These are phyloP conservation scores for Trichoderma sp. DNA, from an alignment of 2,329 filamentous ascomycete genomes.

Conservation along the genomic window DNA sequence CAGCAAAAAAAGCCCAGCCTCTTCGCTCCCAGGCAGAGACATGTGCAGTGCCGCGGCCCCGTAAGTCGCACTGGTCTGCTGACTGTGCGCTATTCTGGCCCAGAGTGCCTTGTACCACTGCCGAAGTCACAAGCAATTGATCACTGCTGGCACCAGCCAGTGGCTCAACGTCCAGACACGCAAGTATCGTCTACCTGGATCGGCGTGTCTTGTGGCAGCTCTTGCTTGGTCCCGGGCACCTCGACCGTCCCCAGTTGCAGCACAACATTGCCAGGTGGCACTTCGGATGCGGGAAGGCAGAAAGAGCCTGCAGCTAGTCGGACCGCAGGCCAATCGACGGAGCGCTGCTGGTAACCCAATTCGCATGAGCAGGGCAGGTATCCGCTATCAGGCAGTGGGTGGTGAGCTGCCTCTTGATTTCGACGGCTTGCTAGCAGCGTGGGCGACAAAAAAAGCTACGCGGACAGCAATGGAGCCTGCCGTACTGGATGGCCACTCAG, in stretches of 20 bases:
- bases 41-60: slow-evolving; percentile 9
- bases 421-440: background rate
- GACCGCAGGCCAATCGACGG: slow-evolving; percentile 20
- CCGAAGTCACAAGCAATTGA: background rate
- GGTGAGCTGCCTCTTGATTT: background rate
- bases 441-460: background rate
- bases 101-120: background rate
- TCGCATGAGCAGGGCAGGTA: background rate
- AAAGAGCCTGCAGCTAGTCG: slow-evolving; percentile 25
- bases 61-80: slow-evolving; percentile 22
- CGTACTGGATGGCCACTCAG: background rate
- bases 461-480: background rate
- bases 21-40: slow-evolving; percentile 14
- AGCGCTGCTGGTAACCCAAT: background rate
- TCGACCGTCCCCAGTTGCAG: slow-evolving; percentile 16
- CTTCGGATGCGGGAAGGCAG: slow-evolving; percentile 17
- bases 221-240: background rate
- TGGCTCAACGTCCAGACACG: background rate
- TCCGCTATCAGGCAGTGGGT: slow-evolving; percentile 13
- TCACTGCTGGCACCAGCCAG: background rate
- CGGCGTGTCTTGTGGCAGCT: background rate
- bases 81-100: slow-evolving; percentile 1
- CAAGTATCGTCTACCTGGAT: slow-evolving; percentile 23
- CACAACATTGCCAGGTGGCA: slow-evolving; percentile 30
- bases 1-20: background rate